Percentiles rank a stretch among this genome's conserved stretches.
Conservation (phyloP, 495 filamentous ascomycete genomes). For the Penicilliopsis zonata region DNA sequence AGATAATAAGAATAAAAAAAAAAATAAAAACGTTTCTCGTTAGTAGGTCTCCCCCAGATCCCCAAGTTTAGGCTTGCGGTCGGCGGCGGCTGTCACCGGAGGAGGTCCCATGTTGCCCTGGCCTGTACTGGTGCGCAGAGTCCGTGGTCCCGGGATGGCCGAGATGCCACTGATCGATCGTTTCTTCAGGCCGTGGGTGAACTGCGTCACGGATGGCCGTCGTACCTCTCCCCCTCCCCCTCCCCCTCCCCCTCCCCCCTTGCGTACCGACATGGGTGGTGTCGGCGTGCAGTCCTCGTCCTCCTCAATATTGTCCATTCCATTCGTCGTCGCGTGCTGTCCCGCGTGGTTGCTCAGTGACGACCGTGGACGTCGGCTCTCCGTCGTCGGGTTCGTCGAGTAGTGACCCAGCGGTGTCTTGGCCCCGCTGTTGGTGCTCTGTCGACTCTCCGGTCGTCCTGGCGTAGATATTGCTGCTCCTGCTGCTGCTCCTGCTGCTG, state of each 20-base stretch:
- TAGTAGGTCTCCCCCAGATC: slow-evolving; percentile 61
- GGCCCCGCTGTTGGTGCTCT: slow-evolving; percentile 51
- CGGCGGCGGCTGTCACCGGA: too few species aligned
- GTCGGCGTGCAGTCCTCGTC: slow-evolving; percentile 24
- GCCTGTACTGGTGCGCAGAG: slow-evolving; percentile 37
- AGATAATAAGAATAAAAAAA: slow-evolving; percentile 1
- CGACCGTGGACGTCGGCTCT: slow-evolving; percentile 34
- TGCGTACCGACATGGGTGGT: slow-evolving; percentile 24
- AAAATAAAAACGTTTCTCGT: neutral
- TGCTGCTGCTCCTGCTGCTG: too few species aligned
- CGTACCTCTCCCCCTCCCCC: slow-evolving; percentile 17
- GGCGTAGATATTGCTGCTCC: too few species aligned
- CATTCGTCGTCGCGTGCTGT: slow-evolving; percentile 17
- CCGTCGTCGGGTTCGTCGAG: slow-evolving; percentile 31
- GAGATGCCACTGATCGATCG: slow-evolving; percentile 40
- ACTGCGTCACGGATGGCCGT: slow-evolving; percentile 25
- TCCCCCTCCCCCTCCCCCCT: slow-evolving; percentile 5
- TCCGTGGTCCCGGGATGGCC: slow-evolving; percentile 36
- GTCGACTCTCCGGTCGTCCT: slow-evolving; percentile 51
- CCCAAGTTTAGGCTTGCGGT: slow-evolving; percentile 35
- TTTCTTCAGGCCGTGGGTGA: slow-evolving; percentile 24
- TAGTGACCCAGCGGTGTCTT: slow-evolving; percentile 51
- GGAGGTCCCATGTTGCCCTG: slow-evolving; percentile 43
- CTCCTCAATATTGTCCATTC: slow-evolving; percentile 34
- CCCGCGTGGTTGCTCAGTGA: slow-evolving; percentile 32